A percentile compares a stretch with the other conserved stretches of the same genome.
phyloP scores from a whole-genome alignment of 495 filamentous ascomycete genomes.

The Neurospora intermedia region DNA sequence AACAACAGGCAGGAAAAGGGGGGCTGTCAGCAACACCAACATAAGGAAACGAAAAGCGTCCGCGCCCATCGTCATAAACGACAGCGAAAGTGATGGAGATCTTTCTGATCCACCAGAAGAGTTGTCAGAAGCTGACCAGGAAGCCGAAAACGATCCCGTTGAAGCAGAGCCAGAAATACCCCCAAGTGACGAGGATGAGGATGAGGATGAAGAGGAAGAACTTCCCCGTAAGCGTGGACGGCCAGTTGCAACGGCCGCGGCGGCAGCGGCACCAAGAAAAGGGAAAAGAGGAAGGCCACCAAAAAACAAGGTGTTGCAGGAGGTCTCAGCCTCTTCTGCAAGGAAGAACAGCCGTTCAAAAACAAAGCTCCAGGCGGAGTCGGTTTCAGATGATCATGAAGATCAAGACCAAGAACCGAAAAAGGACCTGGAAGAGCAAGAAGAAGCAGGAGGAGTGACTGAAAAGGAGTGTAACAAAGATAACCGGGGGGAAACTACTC shows the following conservation, averaged over 20 bases:
- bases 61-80: not conserved
- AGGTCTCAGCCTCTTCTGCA: not conserved
- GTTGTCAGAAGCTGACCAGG: not conserved
- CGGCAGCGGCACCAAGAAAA: not conserved
- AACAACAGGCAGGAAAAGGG: conserved; percentile 1
- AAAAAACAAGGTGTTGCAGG: not conserved
- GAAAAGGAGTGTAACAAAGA: not conserved
- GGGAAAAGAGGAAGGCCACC: not conserved
- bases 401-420: not conserved
- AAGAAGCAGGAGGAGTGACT: not conserved
- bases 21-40: not conserved
- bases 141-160: not conserved
- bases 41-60: not conserved
- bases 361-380: not conserved
- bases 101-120: not conserved
- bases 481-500: not conserved
- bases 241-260: not conserved
- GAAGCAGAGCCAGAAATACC: not conserved
- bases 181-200: not conserved
- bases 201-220: not conserved
- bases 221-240: not conserved
- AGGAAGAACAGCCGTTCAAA: not conserved
- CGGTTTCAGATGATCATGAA: not conserved
- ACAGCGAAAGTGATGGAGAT: not conserved
- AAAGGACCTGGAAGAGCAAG: not conserved